These are phyloP conservation scores for Candolleomyces eurysporus DNA, from an alignment of 768 basidiomycete genomes.

Conservation along the genomic window DNA sequence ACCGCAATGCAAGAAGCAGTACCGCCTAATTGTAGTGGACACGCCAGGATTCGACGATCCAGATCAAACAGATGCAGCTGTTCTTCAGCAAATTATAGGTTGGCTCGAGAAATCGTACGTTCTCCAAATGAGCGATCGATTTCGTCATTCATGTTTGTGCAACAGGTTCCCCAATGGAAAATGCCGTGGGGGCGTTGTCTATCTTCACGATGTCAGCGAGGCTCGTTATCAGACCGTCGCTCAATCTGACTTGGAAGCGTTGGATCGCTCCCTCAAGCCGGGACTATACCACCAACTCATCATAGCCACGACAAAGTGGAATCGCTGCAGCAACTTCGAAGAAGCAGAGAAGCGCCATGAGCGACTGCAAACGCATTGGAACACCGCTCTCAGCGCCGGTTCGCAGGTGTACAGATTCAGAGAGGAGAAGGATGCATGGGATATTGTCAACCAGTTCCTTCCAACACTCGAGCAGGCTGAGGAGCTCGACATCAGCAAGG, in stretches of 20 bases:
- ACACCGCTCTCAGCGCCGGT: neutral
- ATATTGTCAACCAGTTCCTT: neutral
- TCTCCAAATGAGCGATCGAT: neutral
- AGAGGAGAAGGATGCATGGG: neutral
- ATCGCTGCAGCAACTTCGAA: neutral
- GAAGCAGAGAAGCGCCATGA: neutral
- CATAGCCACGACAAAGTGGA: constrained; percentile 5
- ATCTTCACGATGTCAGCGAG: neutral
- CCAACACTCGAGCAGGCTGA: neutral
- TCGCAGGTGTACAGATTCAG: neutral
- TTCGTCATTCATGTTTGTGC: neutral
- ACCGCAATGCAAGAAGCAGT: neutral
- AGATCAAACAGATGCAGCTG: neutral
- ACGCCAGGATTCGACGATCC: neutral
- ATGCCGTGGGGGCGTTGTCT: neutral
- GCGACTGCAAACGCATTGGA: neutral
- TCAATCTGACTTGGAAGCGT: neutral
- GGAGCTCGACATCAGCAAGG: neutral
- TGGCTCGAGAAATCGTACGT: neutral
- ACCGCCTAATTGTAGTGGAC: neutral
- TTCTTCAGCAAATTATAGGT: neutral
- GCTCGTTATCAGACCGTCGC: neutral
- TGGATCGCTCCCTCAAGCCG: neutral
- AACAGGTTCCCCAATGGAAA: neutral
- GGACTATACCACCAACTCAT: neutral